Evolutionary conservation across 257 asterid genomes (phyloP).

Genomic region (Primulina eburnea): DNA sequence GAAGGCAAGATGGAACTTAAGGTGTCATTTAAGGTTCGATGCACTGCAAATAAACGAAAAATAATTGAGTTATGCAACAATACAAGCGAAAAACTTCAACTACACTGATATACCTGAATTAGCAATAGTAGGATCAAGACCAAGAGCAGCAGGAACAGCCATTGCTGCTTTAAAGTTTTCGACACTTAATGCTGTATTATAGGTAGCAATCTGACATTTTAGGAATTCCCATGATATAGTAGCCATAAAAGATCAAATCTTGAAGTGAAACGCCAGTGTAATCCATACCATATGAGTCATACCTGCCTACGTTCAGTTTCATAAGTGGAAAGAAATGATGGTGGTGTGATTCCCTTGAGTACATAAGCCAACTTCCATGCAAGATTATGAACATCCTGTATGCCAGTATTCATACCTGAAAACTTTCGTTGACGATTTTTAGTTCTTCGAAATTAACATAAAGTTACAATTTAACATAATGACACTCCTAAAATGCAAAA

Average conservation of each 20-base stretch:
- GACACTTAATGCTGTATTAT: slow-evolving; percentile 77
- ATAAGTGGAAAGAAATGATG: slow-evolving; percentile 68
- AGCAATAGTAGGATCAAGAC: slow-evolving; percentile 86
- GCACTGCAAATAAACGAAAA: slow-evolving; percentile 50
- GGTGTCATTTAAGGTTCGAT: slow-evolving; percentile 55
- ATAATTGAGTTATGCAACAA: slow-evolving; percentile 15
- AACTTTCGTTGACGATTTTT: slow-evolving; percentile 16
- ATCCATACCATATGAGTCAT: slow-evolving; percentile 8
- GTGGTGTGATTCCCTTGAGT: slow-evolving; percentile 55
- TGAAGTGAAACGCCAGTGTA: slow-evolving; percentile 12
- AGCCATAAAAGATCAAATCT: slow-evolving; percentile 17
- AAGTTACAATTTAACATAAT: slow-evolving; percentile 4
- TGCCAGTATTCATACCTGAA: slow-evolving; percentile 95
- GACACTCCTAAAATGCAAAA: neutral
- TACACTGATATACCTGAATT: slow-evolving; percentile 54
- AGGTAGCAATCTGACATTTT: slow-evolving; percentile 65
- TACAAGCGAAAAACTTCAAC: slow-evolving; percentile 5
- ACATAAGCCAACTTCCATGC: slow-evolving; percentile 95
- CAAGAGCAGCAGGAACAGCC: slow-evolving; percentile 95
- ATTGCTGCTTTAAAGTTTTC: slow-evolving; percentile 87
- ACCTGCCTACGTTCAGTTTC: slow-evolving; percentile 93
- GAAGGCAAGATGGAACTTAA: slow-evolving; percentile 69
- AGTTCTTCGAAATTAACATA: slow-evolving; percentile 17
- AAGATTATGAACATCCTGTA: slow-evolving; percentile 96
- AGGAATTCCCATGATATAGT: slow-evolving; percentile 21